phyloP scores from a whole-genome alignment of 345 rosid species.

The Erodium maritimum region DNA sequence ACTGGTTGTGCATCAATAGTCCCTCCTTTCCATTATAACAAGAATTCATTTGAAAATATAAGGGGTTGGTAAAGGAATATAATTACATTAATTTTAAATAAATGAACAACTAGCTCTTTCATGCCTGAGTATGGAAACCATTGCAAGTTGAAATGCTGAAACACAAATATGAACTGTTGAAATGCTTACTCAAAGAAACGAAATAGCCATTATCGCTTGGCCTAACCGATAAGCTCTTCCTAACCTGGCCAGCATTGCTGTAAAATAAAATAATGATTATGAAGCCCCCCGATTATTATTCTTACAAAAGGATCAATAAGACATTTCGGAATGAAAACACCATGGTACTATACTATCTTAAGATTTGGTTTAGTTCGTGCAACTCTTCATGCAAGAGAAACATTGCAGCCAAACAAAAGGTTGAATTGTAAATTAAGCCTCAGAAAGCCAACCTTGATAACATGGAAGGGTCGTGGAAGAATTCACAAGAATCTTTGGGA shows the following conservation, averaged over 20 bases:
- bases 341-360: not conserved
- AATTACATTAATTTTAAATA: too few relatives aligned
- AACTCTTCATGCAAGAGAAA: too few relatives aligned
- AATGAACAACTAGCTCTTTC: not conserved
- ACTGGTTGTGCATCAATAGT: too few relatives aligned
- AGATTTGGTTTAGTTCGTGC: not conserved
- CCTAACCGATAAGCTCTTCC: conserved; percentile 71
- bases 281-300: not conserved
- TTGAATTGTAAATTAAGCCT: too few relatives aligned
- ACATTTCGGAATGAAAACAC: not conserved
- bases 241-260: conserved; percentile 95
- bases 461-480: conserved; percentile 91
- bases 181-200: conserved; percentile 60
- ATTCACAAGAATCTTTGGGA: conserved; percentile 57
- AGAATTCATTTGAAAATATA: not conserved
- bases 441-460: conserved; percentile 41
- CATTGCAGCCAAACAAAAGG: too few relatives aligned
- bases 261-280: conserved; percentile 9
- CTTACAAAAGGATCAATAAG: not conserved
- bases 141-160: conserved; percentile 2
- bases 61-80: not conserved
- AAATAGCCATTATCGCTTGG: conserved; percentile 60
- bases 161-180: not conserved
- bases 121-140: not conserved
- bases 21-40: too few relatives aligned